Conservation (phyloP, 495 filamentous ascomycete genomes). For the Aspergillus asperescens region DNA sequence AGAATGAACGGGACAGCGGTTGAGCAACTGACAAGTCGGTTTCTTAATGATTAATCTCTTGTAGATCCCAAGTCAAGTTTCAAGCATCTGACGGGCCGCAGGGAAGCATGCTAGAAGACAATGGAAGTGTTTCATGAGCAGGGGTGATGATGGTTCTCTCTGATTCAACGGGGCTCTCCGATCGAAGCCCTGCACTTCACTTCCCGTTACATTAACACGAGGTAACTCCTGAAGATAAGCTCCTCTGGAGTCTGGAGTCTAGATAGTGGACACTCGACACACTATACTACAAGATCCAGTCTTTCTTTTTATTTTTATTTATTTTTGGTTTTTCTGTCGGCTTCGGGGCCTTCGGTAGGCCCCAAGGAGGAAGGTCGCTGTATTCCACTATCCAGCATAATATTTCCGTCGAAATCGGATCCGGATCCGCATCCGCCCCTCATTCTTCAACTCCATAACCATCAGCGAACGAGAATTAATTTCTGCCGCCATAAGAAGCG, state of each 20-base stretch:
- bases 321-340: too few species aligned
- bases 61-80: too few species aligned
- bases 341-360: background rate
- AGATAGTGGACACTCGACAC: too few species aligned
- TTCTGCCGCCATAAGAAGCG: slow-evolving; percentile 5
- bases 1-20: too few species aligned
- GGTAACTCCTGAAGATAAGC: slow-evolving; percentile 3
- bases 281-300: background rate
- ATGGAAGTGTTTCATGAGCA: slow-evolving; percentile 3
- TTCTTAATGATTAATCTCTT: too few species aligned
- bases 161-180: slow-evolving; percentile 6
- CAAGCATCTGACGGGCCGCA: slow-evolving; percentile 14
- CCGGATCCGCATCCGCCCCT: too few species aligned
- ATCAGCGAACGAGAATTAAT: slow-evolving; percentile 1
- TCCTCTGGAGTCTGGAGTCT: background rate
- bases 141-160: background rate
- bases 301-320: background rate
- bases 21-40: too few species aligned
- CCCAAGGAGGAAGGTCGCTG: too few species aligned
- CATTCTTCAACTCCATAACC: background rate
- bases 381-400: background rate
- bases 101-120: slow-evolving; percentile 9
- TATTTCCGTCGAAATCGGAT: background rate
- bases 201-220: too few species aligned
- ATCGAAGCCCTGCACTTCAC: slow-evolving; percentile 1